Evolutionary conservation across 2,329 filamentous ascomycete species (phyloP), one percentile per base, ranked within the genome.

Genomic region (Aspergillus sp.): DNA sequence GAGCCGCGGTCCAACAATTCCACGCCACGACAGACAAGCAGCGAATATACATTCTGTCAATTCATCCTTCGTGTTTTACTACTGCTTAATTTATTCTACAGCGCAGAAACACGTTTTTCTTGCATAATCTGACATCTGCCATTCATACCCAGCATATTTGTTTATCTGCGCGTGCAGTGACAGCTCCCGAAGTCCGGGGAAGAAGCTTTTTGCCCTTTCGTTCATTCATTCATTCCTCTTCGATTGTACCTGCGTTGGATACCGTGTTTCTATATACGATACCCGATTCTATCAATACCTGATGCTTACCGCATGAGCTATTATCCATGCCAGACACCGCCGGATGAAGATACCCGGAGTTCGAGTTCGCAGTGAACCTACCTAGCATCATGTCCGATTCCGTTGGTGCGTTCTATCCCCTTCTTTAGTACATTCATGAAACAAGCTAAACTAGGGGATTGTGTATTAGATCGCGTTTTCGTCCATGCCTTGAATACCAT

Each of bases 401-500:
- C 56, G 68, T 74, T 56, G 71, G 71, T 73, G 61, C 53, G 69
- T 66, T 45, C 7, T 22, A 20, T 22, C 22, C 20, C 13, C 22
- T 37, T 39, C 3, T 10, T 44, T 19, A 32, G 27, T 46, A 12
- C 35, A 19, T 7, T 46, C 38, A 20, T 13, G 9, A 33, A 39
- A 39, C 17, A 35, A 19, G 37, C 9, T 19, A 12, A 19, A 23
- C 15, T 48, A 20, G n/a, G 37, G 33, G 15, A n/a, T n/a, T 19
- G 4, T 32, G 3, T 38, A 5, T 17, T 22, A 97, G 93, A 98
- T 75, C 86, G 93, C 72, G 93, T 98, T 65, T 98, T 98, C 71
- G 91, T 94, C 68, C 91, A 98, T 81, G 93, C 93, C 56, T 86
- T 98, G 70, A 96, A 95, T 74, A 97, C 93, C 20, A 91, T 98